Conservation (phyloP, 1,284 basidiomycete species). For the Sanguinoderma infundibulare region DNA sequence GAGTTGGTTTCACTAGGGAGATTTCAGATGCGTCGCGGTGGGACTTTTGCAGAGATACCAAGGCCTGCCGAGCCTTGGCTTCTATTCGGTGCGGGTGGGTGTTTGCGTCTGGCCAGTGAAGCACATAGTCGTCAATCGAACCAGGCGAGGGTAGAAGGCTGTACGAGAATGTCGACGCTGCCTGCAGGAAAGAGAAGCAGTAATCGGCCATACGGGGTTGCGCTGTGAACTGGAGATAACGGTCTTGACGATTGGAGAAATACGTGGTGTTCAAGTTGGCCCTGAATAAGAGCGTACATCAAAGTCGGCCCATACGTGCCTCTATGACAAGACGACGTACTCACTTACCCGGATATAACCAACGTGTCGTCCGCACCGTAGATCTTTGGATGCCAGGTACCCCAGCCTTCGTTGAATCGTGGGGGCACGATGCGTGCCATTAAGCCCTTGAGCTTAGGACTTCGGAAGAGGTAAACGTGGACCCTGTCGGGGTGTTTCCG, state of each 20-base stretch:
- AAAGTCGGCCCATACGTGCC: slow-evolving; percentile 2
- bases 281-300: slow-evolving; percentile 44
- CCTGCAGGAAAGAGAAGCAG: slow-evolving; percentile 78
- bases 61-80: slow-evolving; percentile 47
- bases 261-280: slow-evolving; percentile 97
- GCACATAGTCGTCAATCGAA: slow-evolving; percentile 40
- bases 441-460: slow-evolving; percentile 81
- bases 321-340: slow-evolving; percentile 3
- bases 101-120: slow-evolving; percentile 61
- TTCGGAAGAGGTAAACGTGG: slow-evolving; percentile 82
- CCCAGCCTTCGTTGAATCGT: slow-evolving; percentile 97
- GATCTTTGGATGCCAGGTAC: slow-evolving; percentile 97
- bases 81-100: slow-evolving; percentile 68
- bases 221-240: slow-evolving; percentile 80
- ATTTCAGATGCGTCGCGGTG: slow-evolving; percentile 35
- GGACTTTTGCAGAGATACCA: slow-evolving; percentile 56
- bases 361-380: slow-evolving; percentile 94
- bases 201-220: slow-evolving; percentile 79
- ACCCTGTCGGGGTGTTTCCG: slow-evolving; percentile 77
- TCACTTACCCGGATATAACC: slow-evolving; percentile 88
- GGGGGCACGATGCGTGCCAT: slow-evolving; percentile 84
- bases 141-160: slow-evolving; percentile 46
- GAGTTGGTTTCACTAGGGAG: background rate
- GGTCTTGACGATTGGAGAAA: slow-evolving; percentile 94
- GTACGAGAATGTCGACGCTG: slow-evolving; percentile 80